Percentiles rank a stretch among this genome's conserved stretches.
Conservation (phyloP, 495 filamentous ascomycete species). For the Tuber brumale region DNA sequence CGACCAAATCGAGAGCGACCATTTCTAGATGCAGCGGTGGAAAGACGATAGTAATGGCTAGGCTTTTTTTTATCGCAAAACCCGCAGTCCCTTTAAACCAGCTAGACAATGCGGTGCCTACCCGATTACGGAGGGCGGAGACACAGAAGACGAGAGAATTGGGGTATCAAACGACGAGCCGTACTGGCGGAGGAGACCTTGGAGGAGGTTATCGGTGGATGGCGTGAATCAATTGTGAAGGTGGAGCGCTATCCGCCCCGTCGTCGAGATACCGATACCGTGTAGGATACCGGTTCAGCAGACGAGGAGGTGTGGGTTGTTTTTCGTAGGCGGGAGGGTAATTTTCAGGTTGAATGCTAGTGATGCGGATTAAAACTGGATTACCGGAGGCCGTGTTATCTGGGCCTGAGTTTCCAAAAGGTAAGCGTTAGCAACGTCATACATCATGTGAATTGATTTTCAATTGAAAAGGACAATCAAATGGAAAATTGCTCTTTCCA, state of each 20-base stretch:
- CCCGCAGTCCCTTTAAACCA: constrained; percentile 56
- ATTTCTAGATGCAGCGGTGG: constrained; percentile 48
- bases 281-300: constrained; percentile 77
- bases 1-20: constrained; percentile 32
- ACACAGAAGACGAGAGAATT: constrained; percentile 50
- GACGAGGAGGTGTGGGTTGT: constrained; percentile 70
- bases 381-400: constrained; percentile 64
- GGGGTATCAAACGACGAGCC: constrained; percentile 63
- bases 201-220: constrained; percentile 66
- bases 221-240: constrained; percentile 60
- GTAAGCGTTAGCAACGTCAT: constrained; percentile 26
- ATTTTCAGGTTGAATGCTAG: constrained; percentile 24
- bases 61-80: neutral
- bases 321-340: constrained; percentile 27
- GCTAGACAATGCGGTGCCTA: constrained; percentile 69
- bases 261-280: constrained; percentile 72
- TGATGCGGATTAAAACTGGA: constrained; percentile 18
- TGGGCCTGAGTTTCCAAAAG: constrained; percentile 55
- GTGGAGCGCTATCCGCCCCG: constrained; percentile 38
- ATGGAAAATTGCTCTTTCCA: neutral
- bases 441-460: neutral
- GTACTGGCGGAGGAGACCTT: constrained; percentile 76
- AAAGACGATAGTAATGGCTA: constrained; percentile 62
- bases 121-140: constrained; percentile 48
- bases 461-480: neutral